Base-by-base conservation (phyloP, 441 rosid species). In the Flueggea neowawraea region DNA sequence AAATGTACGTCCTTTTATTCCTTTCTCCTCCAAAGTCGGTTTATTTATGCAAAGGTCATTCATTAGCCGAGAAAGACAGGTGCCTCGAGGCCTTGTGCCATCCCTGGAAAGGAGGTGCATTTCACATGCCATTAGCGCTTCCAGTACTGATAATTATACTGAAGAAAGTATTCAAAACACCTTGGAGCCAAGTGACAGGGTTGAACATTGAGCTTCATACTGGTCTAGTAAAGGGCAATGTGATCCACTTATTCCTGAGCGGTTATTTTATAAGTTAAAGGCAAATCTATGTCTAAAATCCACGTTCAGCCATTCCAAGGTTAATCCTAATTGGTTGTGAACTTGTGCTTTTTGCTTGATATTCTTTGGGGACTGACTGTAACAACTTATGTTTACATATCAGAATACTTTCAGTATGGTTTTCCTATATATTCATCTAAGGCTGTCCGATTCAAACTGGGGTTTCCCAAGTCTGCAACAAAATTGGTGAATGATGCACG, bases 191-290 rank as follows among this genome's bases (percentile, higher is more conserved):
- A 69, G 79, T 32, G 87, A 84, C 55, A n/a, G n/a, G 68, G 69
- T 83, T 69, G 84, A 16, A 44, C 10, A 33, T n/a, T 50, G 39
- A 56, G 84, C 85, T 76, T 84, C 80, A 0, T 92, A 92, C 74
- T 92, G 98, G 96, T 92, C 98, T 0, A 90, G 98, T 72, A 68
- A 79, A 63, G 98, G 97, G 44, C 88, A 84, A 41, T 79, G 69
- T 64, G 71, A 66, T 51, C 73, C 88, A 58, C 67, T 75, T 3
- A 91, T 82, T n/a, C 98, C 94, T 47, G 98, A 92, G 76, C 80
- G 79, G 10, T 78, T 92, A 57, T 67, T 81, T 14, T 92, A 92
- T 69, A 83, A 70, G 69, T 66, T 92, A n/a, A 69, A 36, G 13
- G 48, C 74, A 14, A 84, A 83, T 75, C 60, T 92, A 61, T 84